Evolutionary conservation across 2,329 filamentous ascomycete species (phyloP).

Genomic region (Claviceps digitariae): DNA sequence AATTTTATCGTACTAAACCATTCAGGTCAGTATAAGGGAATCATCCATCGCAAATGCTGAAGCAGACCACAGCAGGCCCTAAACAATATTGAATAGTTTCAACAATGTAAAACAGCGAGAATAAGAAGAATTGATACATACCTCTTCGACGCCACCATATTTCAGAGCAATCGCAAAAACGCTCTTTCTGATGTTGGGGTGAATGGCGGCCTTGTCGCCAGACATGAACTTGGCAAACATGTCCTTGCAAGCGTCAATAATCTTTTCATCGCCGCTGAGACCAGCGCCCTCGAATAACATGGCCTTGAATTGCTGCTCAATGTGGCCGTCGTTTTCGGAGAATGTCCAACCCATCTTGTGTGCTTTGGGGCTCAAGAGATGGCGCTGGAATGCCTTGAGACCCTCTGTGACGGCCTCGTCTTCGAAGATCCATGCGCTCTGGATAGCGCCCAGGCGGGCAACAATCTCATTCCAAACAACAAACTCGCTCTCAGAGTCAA

Average conservation of each 20-base stretch:
- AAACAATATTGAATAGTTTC: no score
- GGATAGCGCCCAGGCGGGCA: constrained; percentile 62
- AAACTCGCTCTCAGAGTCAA: constrained; percentile 72
- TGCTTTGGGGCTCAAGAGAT: constrained; percentile 64
- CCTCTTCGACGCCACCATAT: constrained; percentile 73
- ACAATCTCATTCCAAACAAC: constrained; percentile 94
- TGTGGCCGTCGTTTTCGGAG: constrained; percentile 69
- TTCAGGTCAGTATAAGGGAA: background rate
- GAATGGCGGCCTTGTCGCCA: constrained; percentile 69
- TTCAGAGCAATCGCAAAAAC: constrained; percentile 78
- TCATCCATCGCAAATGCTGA: no score
- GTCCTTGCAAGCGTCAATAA: constrained; percentile 69
- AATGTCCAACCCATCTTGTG: constrained; percentile 86
- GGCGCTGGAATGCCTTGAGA: constrained; percentile 69
- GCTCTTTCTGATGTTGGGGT: constrained; percentile 79
- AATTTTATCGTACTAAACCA: constrained; percentile 54
- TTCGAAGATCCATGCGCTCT: constrained; percentile 70
- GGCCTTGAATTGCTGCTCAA: constrained; percentile 88
- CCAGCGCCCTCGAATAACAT: constrained; percentile 80
- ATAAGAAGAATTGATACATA: constrained; percentile 26
- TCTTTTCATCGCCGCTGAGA: constrained; percentile 61
- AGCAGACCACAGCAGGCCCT: no score
- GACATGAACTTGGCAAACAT: constrained; percentile 79
- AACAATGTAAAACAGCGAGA: background rate
- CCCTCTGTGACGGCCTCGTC: constrained; percentile 59